These are phyloP conservation scores for Taxawa tesnikishii DNA, from an alignment of 2,329 filamentous ascomycete species.

Conservation along the genomic window DNA sequence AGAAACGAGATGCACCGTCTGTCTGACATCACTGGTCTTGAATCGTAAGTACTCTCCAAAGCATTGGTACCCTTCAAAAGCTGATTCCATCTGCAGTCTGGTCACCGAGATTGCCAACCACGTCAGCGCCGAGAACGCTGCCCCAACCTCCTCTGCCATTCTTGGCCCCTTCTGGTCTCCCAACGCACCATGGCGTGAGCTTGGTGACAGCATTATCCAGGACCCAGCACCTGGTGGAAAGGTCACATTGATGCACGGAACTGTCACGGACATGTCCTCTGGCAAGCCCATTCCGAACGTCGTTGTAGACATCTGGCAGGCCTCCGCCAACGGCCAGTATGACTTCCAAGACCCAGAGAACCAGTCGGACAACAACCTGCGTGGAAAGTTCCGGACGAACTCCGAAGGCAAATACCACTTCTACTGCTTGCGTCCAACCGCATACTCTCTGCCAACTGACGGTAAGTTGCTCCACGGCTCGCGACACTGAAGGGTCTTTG, in stretches of 20 bases:
- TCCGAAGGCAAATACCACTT: constrained; percentile 47
- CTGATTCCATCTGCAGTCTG: constrained; percentile 19
- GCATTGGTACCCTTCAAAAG: too few relatives aligned
- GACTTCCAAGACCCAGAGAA: constrained; percentile 58
- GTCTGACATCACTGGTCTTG: constrained; percentile 46
- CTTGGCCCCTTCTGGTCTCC: constrained; percentile 76
- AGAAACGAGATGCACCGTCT: constrained; percentile 52
- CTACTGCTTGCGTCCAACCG: constrained; percentile 29
- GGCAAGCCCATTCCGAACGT: constrained; percentile 53
- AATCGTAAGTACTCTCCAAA: constrained; percentile 41
- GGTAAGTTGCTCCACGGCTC: constrained; percentile 17
- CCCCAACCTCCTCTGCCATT: constrained; percentile 62
- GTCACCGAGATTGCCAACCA: constrained; percentile 75
- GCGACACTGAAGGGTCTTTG: too few relatives aligned
- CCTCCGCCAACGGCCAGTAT: constrained; percentile 54
- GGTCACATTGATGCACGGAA: constrained; percentile 53
- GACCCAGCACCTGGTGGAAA: constrained; percentile 37
- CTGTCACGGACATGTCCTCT: constrained; percentile 44
- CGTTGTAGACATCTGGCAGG: constrained; percentile 68
- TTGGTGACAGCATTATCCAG: constrained; percentile 54
- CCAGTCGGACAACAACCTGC: constrained; percentile 61
- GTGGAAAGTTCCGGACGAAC: constrained; percentile 60
- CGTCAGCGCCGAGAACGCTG: constrained; percentile 36
- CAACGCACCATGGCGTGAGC: constrained; percentile 56
- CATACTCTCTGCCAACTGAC: constrained; percentile 44